Conservation (phyloP, 306 rosid species). For the Glycine latifolia region DNA sequence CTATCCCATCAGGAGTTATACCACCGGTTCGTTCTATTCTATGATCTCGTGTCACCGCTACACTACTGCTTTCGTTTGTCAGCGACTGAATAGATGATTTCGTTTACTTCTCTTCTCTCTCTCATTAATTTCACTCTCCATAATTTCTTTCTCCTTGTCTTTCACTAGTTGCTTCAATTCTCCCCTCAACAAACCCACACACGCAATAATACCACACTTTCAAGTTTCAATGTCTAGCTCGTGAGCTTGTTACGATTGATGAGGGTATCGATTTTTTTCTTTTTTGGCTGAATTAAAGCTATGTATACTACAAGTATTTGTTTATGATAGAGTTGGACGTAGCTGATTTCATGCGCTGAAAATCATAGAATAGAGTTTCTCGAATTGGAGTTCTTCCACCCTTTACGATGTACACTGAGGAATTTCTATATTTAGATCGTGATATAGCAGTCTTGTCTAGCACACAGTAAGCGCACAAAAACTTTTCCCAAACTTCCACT, state of each 20-base stretch:
- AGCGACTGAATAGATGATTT: slow-evolving; percentile 28
- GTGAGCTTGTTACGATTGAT: neutral
- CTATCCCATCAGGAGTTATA: slow-evolving; percentile 17
- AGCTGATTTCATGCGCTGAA: slow-evolving; percentile 49
- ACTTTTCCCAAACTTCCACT: slow-evolving; percentile 63
- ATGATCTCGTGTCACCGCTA: slow-evolving; percentile 39
- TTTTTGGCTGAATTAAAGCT: neutral
- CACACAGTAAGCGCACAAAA: slow-evolving; percentile 56
- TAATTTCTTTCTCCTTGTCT: slow-evolving; percentile 27
- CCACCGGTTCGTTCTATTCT: slow-evolving; percentile 30
- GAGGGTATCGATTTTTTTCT: neutral
- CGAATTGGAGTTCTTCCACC: slow-evolving; percentile 45
- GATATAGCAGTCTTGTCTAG: slow-evolving; percentile 60
- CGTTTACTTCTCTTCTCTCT: neutral
- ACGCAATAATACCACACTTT: neutral
- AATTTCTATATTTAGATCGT: slow-evolving; percentile 66
- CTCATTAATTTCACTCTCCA: neutral
- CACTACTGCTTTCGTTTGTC: slow-evolving; percentile 35
- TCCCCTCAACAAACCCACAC: neutral
- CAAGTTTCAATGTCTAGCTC: neutral
- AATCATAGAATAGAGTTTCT: slow-evolving; percentile 39
- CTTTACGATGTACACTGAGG: slow-evolving; percentile 34
- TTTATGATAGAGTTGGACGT: slow-evolving; percentile 24
- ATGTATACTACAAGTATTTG: neutral
- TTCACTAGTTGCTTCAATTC: neutral